phyloP scores from a whole-genome alignment of 1,139 yeast genomes.

The Yamadazyma spencermartinsiae region DNA sequence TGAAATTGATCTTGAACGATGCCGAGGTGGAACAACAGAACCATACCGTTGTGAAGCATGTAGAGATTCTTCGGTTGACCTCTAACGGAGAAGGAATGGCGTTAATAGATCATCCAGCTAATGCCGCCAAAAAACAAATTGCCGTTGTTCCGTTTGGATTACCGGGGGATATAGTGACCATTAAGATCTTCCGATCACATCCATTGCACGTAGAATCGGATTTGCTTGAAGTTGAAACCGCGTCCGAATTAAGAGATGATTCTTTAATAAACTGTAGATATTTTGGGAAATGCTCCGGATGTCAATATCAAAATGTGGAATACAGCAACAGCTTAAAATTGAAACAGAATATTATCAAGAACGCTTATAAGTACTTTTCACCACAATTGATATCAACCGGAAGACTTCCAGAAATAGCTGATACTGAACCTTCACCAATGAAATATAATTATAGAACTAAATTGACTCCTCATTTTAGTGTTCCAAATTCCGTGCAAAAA shows the following conservation, averaged over 20 bases:
- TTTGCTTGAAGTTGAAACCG: conserved; percentile 50
- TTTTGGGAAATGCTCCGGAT: conserved; percentile 66
- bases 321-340: conserved; percentile 71
- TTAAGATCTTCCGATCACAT: conserved; percentile 77
- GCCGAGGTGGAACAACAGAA: conserved; percentile 49
- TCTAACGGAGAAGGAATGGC: conserved; percentile 85
- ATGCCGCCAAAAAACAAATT: conserved; percentile 38
- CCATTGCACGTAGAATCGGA: conserved; percentile 78
- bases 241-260: conserved; percentile 53
- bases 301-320: conserved; percentile 83
- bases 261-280: conserved; percentile 46
- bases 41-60: conserved; percentile 60
- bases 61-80: conserved; percentile 56
- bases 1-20: conserved; percentile 64
- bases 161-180: conserved; percentile 77
- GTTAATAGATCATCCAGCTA: conserved; percentile 57
- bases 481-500: conserved; percentile 48
- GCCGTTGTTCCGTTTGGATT: conserved; percentile 79
- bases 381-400: conserved; percentile 34
- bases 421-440: conserved; percentile 79
- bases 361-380: conserved; percentile 83
- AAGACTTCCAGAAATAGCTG: conserved; percentile 57
- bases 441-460: conserved; percentile 83
- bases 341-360: conserved; percentile 71
- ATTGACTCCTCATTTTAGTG: conserved; percentile 91